Evolutionary conservation across 129 eudicot genomes (phyloP).

Genomic region (Helianthus annuus): HanXRQr2.0-SUNRISE NC_035444.2:616577-617076

Average conservation of each 20-base stretch:
- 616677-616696: conserved; percentile 11
- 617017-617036: conserved; percentile 99
- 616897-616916: conserved; percentile 84
- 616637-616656: too few relatives aligned
- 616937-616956: conserved; percentile 97
- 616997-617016: conserved; percentile 98
- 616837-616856: conserved; percentile 11
- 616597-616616: neutral
- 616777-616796: conserved; percentile 7
- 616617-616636: neutral
- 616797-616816: neutral
- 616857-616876: conserved; percentile 3
- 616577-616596: neutral
- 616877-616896: conserved; percentile 58
- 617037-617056: conserved; percentile 99
- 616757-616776: too few relatives aligned
- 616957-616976: conserved; percentile 97
- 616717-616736: too few relatives aligned
- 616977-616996: conserved; percentile 93
- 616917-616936: conserved; percentile 88
- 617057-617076: conserved; percentile 64
- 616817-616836: neutral
- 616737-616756: too few relatives aligned
- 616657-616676: neutral
- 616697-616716: neutral